Conservation (phyloP, 1,284 basidiomycete genomes). For the Melampsora larici-populina region DNA sequence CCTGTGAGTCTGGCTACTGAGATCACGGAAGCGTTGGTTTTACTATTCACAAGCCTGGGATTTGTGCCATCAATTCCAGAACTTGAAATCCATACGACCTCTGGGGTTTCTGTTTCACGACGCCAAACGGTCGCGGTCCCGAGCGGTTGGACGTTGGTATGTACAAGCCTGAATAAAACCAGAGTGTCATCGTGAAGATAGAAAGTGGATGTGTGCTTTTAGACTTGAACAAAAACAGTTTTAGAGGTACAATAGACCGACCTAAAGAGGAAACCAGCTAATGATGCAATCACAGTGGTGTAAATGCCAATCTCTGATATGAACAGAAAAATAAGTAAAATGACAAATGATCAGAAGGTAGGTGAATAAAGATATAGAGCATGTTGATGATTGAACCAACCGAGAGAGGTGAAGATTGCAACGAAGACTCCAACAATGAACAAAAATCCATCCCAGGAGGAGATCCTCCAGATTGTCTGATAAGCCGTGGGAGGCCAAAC, state of each 20-base stretch:
- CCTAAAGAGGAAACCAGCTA: not conserved
- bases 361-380: too few relatives aligned
- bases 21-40: not conserved
- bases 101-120: not conserved
- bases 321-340: not conserved
- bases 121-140: not conserved
- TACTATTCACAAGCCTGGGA: not conserved
- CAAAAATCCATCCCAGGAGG: constrained; percentile 88
- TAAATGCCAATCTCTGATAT: not conserved
- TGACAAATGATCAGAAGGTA: not conserved
- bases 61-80: not conserved
- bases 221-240: not conserved
- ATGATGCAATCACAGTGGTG: constrained; percentile 9
- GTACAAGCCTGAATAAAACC: not conserved
- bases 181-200: not conserved
- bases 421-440: constrained; percentile 82
- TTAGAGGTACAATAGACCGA: not conserved
- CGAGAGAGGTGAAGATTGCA: constrained; percentile 57
- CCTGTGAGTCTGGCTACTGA: not conserved
- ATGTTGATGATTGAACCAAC: not conserved
- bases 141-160: not conserved
- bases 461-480: constrained; percentile 80
- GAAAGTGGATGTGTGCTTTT: not conserved
- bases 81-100: not conserved
- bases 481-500: constrained; percentile 82